phyloP scores from a whole-genome alignment of 2,329 filamentous ascomycete genomes.

The Aspergillus novoparasiticus region DNA sequence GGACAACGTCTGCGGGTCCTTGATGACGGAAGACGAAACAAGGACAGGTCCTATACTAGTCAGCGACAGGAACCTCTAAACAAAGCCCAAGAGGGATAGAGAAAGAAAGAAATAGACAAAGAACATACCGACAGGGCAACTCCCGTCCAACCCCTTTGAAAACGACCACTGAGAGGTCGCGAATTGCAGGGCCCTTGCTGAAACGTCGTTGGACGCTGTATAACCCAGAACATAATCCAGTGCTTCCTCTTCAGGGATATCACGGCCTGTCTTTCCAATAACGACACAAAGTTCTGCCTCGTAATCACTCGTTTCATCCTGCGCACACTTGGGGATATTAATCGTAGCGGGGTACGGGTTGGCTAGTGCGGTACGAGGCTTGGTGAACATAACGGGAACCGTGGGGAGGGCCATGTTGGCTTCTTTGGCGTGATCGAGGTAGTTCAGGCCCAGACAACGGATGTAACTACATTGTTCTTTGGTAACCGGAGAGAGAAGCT shows the following conservation, averaged over 20 bases:
- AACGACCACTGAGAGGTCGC: constrained; percentile 27
- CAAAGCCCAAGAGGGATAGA: neutral
- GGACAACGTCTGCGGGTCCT: constrained; percentile 29
- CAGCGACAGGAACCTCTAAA: neutral
- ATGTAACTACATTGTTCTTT: constrained; percentile 32
- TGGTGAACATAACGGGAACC: constrained; percentile 26
- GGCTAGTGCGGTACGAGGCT: constrained; percentile 30
- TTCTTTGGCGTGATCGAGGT: constrained; percentile 31
- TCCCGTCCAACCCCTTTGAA: constrained; percentile 28
- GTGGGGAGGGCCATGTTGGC: constrained; percentile 15
- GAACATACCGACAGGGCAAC: constrained; percentile 28
- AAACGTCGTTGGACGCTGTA: constrained; percentile 37
- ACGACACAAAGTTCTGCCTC: constrained; percentile 34
- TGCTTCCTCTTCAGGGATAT: constrained; percentile 27
- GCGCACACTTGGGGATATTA: constrained; percentile 33
- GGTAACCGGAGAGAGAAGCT: constrained; percentile 33
- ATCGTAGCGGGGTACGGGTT: constrained; percentile 31
- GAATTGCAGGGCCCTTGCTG: constrained; percentile 33
- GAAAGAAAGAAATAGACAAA: neutral
- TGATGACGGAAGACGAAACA: constrained; percentile 30
- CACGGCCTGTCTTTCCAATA: constrained; percentile 24
- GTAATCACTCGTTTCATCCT: constrained; percentile 35
- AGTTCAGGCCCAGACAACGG: constrained; percentile 36
- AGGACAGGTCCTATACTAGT: constrained; percentile 25
- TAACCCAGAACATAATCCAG: constrained; percentile 36